Percentiles rank a stretch among this genome's conserved stretches.
These are phyloP conservation scores for Fusarium armeniacum DNA, from an alignment of 2,329 filamentous ascomycete genomes.

Conservation along the genomic window DNA sequence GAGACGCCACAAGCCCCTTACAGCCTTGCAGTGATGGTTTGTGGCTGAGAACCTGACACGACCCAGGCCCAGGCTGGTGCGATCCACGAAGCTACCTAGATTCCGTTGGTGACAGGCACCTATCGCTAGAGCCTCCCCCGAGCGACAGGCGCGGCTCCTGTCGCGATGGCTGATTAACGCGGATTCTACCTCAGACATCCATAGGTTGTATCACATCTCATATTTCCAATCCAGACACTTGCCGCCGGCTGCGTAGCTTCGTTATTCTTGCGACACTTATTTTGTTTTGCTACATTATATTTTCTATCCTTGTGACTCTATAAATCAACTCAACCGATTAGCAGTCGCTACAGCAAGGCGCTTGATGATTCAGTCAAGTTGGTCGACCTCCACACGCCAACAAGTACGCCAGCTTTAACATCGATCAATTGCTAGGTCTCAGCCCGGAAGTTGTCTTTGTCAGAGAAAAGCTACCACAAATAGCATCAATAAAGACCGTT, in stretches of 20 bases:
- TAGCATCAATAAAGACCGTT: conserved; percentile 10
- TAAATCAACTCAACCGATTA: conserved; percentile 1
- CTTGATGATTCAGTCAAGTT: conserved; percentile 4
- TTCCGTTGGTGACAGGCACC: conserved; percentile 22
- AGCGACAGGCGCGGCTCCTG: conserved; percentile 21
- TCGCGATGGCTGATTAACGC: conserved; percentile 39
- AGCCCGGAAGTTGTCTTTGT: not conserved
- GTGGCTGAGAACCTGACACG: conserved; percentile 1
- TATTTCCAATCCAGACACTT: conserved; percentile 6
- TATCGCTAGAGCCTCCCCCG: conserved; percentile 33
- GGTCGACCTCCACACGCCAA: conserved; percentile 22
- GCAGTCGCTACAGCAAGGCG: not conserved
- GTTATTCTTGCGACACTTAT: not conserved
- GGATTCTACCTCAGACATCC: conserved; percentile 11
- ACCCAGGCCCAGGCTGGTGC: not conserved
- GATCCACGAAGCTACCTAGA: conserved; percentile 6
- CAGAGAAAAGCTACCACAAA: not conserved
- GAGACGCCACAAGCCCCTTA: conserved; percentile 31
- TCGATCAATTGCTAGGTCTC: not conserved
- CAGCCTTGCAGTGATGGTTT: conserved; percentile 41
- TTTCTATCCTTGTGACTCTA: not conserved
- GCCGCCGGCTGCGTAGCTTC: conserved; percentile 11
- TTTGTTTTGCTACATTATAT: not conserved
- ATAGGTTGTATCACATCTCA: conserved; percentile 4
- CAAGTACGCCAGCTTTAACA: conserved; percentile 9